Evolutionary conservation across 768 basidiomycete species (phyloP), one percentile per base, ranked within the genome.

Genomic region (Podaxis rugospora): DNA sequence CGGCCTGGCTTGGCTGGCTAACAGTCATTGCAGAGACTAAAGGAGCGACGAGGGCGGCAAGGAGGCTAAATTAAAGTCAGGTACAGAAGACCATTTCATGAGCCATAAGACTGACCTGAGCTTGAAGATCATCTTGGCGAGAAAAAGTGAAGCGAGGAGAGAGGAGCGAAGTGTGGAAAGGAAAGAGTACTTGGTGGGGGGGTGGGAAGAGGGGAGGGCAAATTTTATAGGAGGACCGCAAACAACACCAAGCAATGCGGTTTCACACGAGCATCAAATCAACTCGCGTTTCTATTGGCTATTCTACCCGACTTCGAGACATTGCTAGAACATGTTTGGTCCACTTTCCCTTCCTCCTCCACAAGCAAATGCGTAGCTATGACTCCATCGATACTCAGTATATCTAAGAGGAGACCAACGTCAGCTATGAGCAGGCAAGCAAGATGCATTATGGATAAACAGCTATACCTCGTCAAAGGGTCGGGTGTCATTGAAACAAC

Each of bases 381-480:
- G 2, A 10, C 21, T 6, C 32, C 16, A 53, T 36, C 55, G 9
- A 44, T 44, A 40, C 21, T 53, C 51, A 60, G 36, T 56, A 56
- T 56, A 56, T 47, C 52, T 51, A n/a, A 32, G 23, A 37, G 11
- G 9, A 54, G 42, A 14, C 2, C 4, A 16, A 7, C 18, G 13
- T 37, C 39, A 37, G 23, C 51, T 55, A 18, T 6, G 36, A 18
- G 58, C 25, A 39, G 50, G 27, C 27, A 23, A n/a, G 36, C 14
- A 37, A 18, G 40, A 37, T 32, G 49, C 25, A 46, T 35, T n/a
- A 36, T 10, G 4, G 63, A 39, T 52, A 25, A 66, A 93, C 6
- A n/a, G n/a, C n/a, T 3, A 44, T 44, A 44, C 93, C 88, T 98
- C 95, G 72, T 99, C 97, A 71, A 98, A 99, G 7, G 97, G 96